Base-by-base conservation (phyloP, 2,329 filamentous ascomycete species). In the Clonostachys sp. region DNA sequence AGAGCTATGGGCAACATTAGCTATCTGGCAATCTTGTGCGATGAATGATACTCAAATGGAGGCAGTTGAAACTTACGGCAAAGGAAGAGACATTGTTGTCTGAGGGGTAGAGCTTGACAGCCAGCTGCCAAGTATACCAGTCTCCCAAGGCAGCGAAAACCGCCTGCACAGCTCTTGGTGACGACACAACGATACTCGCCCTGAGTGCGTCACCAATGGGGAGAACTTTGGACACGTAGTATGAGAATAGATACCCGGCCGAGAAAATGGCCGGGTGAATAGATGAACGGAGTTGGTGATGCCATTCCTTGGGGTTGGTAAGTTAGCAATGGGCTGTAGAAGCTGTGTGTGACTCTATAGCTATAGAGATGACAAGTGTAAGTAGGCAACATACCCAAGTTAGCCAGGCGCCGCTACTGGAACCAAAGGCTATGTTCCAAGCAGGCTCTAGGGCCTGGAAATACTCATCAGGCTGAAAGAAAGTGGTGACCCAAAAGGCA, bases 391-490 rank as follows among this genome's bases (percentile, higher is more conserved):
- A 60, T 75, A 95, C 92, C 94, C 94, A 99, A 52, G 94, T 99
- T 59, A 96, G 78, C 89, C 92, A 99, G 30, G 92, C 89, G 52
- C 88, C 87, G 65, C 85, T 87, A 13, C 76, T 64, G 3, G 73
- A 61, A 18, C 91, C 91, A 74, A 96, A 96, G 4, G 88, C 87
- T 47, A 94, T 77, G 58, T 84, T 75, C 91, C 92, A 97, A 55
- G 94, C 94, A 46, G 94, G 92, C 71, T 99, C 94, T 41, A 97
- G 80, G 2, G 91, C 87, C 63, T 99, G 94, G 61, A 94, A 99
- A 73, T 89, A 97, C 67, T 99, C 94, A 72, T 99, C 94, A 30
- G 94, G 94, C 67, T 99, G 94, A 71, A 99, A 99, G 66, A 96
- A 99, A 17, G 94, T 97, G 54, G 81, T 75, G 48, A 95, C 74